Base-by-base conservation (phyloP, 192 early-diverging fungal genomes). In the Cladochytrium replicatum region DNA sequence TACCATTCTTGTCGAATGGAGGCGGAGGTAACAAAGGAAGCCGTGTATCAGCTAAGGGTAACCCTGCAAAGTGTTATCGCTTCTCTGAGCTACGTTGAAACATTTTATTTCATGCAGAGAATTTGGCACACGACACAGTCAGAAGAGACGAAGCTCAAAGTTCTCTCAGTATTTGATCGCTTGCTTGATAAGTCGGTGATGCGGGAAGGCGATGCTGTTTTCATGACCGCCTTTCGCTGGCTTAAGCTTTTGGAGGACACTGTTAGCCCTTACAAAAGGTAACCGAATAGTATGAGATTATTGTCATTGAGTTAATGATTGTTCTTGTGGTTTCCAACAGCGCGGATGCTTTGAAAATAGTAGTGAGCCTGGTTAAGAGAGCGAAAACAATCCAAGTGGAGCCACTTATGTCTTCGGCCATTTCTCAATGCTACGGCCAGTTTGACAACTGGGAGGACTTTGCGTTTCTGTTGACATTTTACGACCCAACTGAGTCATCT, bases 1-100 rank as follows among this genome's bases (percentile, higher is more conserved):
- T 67, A 55, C 30, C 66, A 67, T 49, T 67, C 66, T 6, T 67
- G 66, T 41, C 27, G 52, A 19, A 32, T 59, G 2, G 66, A 67
- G 44, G 13, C 13, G 6, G 57, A 57, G 34, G 66, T 67, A 2
- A 53, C 54, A 15, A 59, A 60, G 25, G 66, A 67, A 29, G 55
- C 60, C 2, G 30, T 58, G 6, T 37, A 41, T 6, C 15, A 49
- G 23, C 28, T 66, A 1, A 26, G 56, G 39, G 64, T 58, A 32
- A 8, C n/a, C n/a, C n/a, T n/a, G n/a, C n/a, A n/a, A n/a, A n/a
- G n/a, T n/a, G n/a, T n/a, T n/a, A n/a, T n/a, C n/a, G n/a, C n/a
- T n/a, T n/a, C n/a, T n/a, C n/a, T n/a, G n/a, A n/a, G 37, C n/a
- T 1, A 7, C 32, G 9, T 21, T 6, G 5, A 0, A 30, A 29